Conservation (phyloP, 805 yeast species). For the Gaillardinia entomophila region DNA sequence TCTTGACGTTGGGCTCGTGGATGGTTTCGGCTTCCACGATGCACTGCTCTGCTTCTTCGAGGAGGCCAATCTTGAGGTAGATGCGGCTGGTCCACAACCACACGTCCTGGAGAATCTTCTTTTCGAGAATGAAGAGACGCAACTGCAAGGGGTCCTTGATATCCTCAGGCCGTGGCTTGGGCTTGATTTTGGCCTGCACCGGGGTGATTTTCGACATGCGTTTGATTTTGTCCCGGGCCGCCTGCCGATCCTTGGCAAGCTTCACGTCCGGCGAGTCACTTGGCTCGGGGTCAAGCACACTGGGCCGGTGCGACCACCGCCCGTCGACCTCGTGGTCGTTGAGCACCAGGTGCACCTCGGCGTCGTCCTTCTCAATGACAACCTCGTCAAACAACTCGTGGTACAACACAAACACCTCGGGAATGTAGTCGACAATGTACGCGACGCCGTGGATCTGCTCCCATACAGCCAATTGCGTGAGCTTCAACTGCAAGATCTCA, state of each 20-base stretch:
- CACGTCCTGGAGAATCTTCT: slow-evolving; percentile 45
- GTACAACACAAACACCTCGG: slow-evolving; percentile 59
- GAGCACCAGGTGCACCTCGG: background rate
- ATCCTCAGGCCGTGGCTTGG: background rate
- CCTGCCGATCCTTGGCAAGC: slow-evolving; percentile 6
- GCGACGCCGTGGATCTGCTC: slow-evolving; percentile 55
- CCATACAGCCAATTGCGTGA: slow-evolving; percentile 67
- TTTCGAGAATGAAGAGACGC: slow-evolving; percentile 15
- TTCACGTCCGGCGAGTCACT: slow-evolving; percentile 1
- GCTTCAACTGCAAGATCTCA: slow-evolving; percentile 60
- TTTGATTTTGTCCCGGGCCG: slow-evolving; percentile 16
- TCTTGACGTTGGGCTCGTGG: slow-evolving; percentile 39
- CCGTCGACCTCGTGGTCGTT: slow-evolving; percentile 7
- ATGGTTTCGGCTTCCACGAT: slow-evolving; percentile 63
- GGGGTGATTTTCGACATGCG: slow-evolving; percentile 7
- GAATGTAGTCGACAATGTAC: slow-evolving; percentile 55
- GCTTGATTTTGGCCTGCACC: background rate
- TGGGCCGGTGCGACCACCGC: slow-evolving; percentile 37
- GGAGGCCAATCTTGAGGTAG: slow-evolving; percentile 50
- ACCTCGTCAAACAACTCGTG: slow-evolving; percentile 41
- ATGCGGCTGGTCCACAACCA: slow-evolving; percentile 75
- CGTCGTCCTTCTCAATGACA: slow-evolving; percentile 6
- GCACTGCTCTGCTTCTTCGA: slow-evolving; percentile 63
- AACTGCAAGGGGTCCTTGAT: slow-evolving; percentile 1
- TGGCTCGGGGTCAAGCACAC: slow-evolving; percentile 28